phyloP scores from a whole-genome alignment of 345 rosid species.

The Punica granatum region DNA sequence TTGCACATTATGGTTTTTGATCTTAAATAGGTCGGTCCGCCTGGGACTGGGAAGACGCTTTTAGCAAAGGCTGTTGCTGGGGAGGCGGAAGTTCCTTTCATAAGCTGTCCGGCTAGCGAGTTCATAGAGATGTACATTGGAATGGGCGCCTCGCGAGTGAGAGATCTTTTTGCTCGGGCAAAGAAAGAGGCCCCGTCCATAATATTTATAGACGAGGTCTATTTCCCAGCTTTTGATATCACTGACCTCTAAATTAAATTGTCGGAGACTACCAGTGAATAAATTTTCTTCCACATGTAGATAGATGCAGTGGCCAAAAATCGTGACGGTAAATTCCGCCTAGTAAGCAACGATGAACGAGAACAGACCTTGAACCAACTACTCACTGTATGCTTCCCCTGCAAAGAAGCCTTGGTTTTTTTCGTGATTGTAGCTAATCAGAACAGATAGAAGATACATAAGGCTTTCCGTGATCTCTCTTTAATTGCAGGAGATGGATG shows the following conservation, averaged over 20 bases:
- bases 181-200: constrained; percentile 98
- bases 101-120: constrained; percentile 97
- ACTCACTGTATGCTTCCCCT: constrained; percentile 57
- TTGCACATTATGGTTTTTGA: background rate
- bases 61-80: constrained; percentile 96
- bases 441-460: background rate
- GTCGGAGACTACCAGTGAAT: constrained; percentile 4
- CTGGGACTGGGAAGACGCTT: constrained; percentile 97
- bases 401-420: background rate
- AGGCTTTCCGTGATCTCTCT: constrained; percentile 1
- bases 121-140: constrained; percentile 93
- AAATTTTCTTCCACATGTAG: constrained; percentile 29
- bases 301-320: constrained; percentile 98
- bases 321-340: constrained; percentile 86
- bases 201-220: constrained; percentile 91
- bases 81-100: constrained; percentile 93
- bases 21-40: constrained; percentile 74
- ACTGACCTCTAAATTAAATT: constrained; percentile 4
- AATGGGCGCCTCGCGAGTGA: constrained; percentile 98
- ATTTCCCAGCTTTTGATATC: background rate
- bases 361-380: constrained; percentile 98
- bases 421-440: background rate
- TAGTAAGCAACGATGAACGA: constrained; percentile 86
- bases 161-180: constrained; percentile 93
- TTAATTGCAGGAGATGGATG: constrained; percentile 91